These are phyloP conservation scores for Yarrowia keelungensis DNA, from an alignment of 805 yeast genomes.

Conservation along the genomic window DNA sequence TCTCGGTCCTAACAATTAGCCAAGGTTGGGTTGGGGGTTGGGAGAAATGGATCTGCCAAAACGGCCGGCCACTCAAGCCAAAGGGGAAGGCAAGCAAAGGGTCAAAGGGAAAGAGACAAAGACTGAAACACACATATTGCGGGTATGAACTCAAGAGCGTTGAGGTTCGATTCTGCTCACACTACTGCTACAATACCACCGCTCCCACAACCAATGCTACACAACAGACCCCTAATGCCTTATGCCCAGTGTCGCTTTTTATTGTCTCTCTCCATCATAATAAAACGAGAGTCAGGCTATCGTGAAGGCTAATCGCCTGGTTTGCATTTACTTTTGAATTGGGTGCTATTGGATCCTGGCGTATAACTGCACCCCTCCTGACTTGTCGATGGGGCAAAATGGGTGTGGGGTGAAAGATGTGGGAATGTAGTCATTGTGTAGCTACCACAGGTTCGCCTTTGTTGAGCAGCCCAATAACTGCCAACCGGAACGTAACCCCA, in stretches of 20 bases:
- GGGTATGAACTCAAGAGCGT: too few species aligned
- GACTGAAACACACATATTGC: too few species aligned
- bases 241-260: neutral
- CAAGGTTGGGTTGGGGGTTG: slow-evolving; percentile 20
- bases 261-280: slow-evolving; percentile 1
- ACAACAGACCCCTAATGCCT: too few species aligned
- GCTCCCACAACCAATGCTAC: neutral
- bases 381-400: neutral
- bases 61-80: neutral
- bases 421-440: too few species aligned
- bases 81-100: slow-evolving; percentile 1
- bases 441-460: too few species aligned
- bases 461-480: too few species aligned
- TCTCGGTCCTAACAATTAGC: slow-evolving; percentile 26
- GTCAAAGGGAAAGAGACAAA: neutral
- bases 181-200: neutral
- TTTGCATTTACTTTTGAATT: slow-evolving; percentile 17
- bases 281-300: slow-evolving; percentile 13
- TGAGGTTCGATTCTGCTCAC: too few species aligned
- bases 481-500: too few species aligned
- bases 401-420: too few species aligned
- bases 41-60: slow-evolving; percentile 3
- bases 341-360: slow-evolving; percentile 23
- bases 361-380: slow-evolving; percentile 25
- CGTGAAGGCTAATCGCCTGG: slow-evolving; percentile 16